Evolutionary conservation across 1,139 yeast genomes (phyloP), one percentile per base, ranked within the genome.

Genomic region (Geotrichum phurueaensis): DNA sequence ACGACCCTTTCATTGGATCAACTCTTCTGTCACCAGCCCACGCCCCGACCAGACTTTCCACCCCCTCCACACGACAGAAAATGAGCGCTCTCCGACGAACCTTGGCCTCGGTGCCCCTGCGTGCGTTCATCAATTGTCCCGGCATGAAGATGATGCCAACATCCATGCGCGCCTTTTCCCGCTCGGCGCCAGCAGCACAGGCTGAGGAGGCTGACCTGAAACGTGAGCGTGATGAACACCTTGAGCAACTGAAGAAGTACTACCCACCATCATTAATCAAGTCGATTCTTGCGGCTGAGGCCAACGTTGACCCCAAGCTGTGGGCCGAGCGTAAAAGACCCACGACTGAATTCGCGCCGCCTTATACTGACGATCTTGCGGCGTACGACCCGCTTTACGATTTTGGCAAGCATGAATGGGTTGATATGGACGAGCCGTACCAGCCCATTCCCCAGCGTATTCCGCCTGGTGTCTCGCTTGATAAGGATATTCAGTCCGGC

Each of bases 251-350:
- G 65, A 76, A 82, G 55, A 82, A 88, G 70, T 89, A 84, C 76
- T 89, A 89, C 72, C 83, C 89, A 10, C 90, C 90, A 33, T 86
- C 85, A 62, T 78, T 91, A 59, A 81, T 92, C 65, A 87, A 89
- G 70, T 84, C 96, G 60, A 89, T 92, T 67, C 78, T 88, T 67
- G 80, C 87, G 57, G 87, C 97, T 1, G 97, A 92, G 75, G 78
- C 88, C 4, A 79, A 83, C 48, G 84, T 90, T 58, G 79, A 83
- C 18, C 95, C 96, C 20, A 77, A 81, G 59, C 81, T 84, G 66
- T 81, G 78, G 77, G 71, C 71, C 5, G 67, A 72, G 43, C 62
- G 64, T 52, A 74, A 75, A 64, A 71, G 75, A 27, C 66, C 73
- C 20, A 72, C 73, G 33, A 76, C 75, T 23, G 79, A 78, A 66